These are phyloP conservation scores for Aspergillus bridgeri DNA, from an alignment of 495 filamentous ascomycete species.

Conservation along the genomic window DNA sequence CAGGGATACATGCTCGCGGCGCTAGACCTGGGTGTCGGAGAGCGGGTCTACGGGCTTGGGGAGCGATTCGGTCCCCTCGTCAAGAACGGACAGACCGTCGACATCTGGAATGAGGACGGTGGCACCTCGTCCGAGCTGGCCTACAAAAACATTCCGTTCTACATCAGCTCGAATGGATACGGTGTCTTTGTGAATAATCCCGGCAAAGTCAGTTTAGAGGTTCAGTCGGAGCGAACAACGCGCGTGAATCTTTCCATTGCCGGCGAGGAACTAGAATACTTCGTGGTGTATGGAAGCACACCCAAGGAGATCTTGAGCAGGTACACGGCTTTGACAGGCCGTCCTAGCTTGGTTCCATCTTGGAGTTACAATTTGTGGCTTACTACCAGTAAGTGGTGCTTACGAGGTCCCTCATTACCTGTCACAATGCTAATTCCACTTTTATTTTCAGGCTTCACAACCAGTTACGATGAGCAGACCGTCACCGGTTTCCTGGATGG, in stretches of 20 bases:
- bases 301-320: constrained; percentile 64
- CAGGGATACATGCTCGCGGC: constrained; percentile 61
- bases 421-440: background rate
- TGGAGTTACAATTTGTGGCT: constrained; percentile 74
- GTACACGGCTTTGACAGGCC: constrained; percentile 61
- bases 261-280: constrained; percentile 57
- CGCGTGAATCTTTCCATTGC: constrained; percentile 61
- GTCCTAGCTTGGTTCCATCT: constrained; percentile 55
- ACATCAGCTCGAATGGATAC: constrained; percentile 64
- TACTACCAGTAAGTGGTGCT: constrained; percentile 47
- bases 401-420: background rate
- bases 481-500: constrained; percentile 65
- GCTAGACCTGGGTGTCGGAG: constrained; percentile 60
- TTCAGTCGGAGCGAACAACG: constrained; percentile 64
- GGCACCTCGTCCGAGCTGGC: constrained; percentile 67
- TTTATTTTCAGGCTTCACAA: constrained; percentile 52
- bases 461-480: constrained; percentile 64
- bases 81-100: constrained; percentile 64
- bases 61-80: constrained; percentile 69
- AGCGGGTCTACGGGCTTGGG: constrained; percentile 66
- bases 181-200: constrained; percentile 66
- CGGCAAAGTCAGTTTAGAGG: constrained; percentile 58
- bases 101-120: constrained; percentile 70
- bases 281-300: constrained; percentile 62
- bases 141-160: constrained; percentile 74